phyloP scores from a whole-genome alignment of 805 yeast species.

The Ogataea saltuana region DNA sequence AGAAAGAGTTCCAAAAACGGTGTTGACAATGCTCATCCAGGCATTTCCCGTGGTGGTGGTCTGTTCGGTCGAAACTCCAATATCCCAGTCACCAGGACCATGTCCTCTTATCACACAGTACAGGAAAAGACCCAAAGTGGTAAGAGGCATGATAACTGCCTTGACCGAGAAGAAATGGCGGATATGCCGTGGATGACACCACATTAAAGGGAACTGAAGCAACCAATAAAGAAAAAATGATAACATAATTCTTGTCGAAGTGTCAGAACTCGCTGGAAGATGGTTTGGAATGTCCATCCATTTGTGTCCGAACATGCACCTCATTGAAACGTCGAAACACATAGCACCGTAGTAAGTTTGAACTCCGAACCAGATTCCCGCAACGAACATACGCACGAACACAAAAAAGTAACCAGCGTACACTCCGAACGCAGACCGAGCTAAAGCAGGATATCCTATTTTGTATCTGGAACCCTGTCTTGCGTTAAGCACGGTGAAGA shows the following conservation, averaged over 20 bases:
- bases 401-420: conserved; percentile 37
- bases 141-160: conserved; percentile 18
- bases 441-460: conserved; percentile 39
- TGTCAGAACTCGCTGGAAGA: conserved; percentile 20
- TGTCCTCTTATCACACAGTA: conserved; percentile 19
- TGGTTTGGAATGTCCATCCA: conserved; percentile 20
- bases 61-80: conserved; percentile 8
- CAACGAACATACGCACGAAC: conserved; percentile 37
- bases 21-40: conserved; percentile 24
- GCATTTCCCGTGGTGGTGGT: conserved; percentile 14
- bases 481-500: conserved; percentile 22
- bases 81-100: conserved; percentile 19
- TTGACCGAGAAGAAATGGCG: conserved; percentile 20
- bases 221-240: conserved; percentile 24
- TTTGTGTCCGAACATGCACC: conserved; percentile 23
- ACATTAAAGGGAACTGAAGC: conserved; percentile 24
- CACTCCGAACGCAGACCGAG: conserved; percentile 41
- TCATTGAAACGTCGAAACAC: conserved; percentile 34
- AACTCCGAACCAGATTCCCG: conserved; percentile 43
- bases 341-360: conserved; percentile 39
- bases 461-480: conserved; percentile 28
- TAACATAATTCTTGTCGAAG: conserved; percentile 18
- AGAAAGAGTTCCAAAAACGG: conserved; percentile 27
- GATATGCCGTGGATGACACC: conserved; percentile 20
- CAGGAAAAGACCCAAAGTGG: conserved; percentile 19